A percentile compares a stretch with the other conserved stretches of the same genome.
Evolutionary conservation across 768 basidiomycete genomes (phyloP).

Genomic region (Russula earlei): DNA sequence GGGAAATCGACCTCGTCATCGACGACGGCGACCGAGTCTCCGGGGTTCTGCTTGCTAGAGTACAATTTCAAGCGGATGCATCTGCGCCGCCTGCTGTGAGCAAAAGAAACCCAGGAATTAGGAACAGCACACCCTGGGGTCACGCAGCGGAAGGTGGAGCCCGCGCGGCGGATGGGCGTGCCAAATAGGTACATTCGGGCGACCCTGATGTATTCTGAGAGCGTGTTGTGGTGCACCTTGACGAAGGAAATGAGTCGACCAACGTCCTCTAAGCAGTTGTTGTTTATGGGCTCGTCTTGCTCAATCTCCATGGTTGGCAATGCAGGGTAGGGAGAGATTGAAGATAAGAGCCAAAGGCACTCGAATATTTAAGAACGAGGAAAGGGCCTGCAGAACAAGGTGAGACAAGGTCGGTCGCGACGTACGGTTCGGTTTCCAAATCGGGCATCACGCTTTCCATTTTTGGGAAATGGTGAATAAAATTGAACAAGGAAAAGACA

Average conservation of each 20-base stretch:
- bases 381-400: constrained; percentile 1
- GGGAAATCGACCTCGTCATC: constrained; percentile 19
- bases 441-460: constrained; percentile 4
- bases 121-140: constrained; percentile 12
- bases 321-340: neutral
- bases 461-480: neutral
- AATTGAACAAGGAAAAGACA: neutral
- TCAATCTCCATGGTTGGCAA: neutral
- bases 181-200: constrained; percentile 15
- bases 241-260: constrained; percentile 3
- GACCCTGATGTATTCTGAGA: constrained; percentile 9
- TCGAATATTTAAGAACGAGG: no score
- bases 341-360: neutral
- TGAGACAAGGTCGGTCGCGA: neutral
- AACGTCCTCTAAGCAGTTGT: neutral
- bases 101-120: neutral
- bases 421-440: neutral
- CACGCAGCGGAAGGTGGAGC: neutral
- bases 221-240: neutral
- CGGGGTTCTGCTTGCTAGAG: neutral
- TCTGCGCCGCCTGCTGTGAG: constrained; percentile 1
- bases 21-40: neutral
- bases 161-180: constrained; percentile 15
- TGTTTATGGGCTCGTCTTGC: neutral
- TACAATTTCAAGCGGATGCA: constrained; percentile 15